These are phyloP conservation scores for Cladobotryum mycophilum DNA, from an alignment of 2,329 filamentous ascomycete species.

Conservation along the genomic window DNA sequence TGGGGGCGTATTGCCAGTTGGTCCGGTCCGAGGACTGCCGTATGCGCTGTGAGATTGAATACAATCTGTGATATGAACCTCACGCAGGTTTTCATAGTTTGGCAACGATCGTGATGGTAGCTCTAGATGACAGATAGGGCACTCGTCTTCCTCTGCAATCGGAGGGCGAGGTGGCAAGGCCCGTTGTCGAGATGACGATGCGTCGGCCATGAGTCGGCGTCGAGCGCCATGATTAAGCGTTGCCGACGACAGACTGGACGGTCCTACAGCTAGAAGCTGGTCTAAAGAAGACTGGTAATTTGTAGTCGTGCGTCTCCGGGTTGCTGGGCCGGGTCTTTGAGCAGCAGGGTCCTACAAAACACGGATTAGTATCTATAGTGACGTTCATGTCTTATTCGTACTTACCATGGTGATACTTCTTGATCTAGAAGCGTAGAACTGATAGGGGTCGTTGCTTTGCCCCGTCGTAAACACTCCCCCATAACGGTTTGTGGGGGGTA, in stretches of 20 bases:
- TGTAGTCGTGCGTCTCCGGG: conserved; percentile 23
- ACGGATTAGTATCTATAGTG: conserved; percentile 5
- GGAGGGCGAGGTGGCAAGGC: conserved; percentile 41
- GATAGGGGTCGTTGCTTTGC: conserved; percentile 29
- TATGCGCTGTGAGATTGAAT: conserved; percentile 51
- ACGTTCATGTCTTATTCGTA: neutral
- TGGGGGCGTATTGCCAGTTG: conserved; percentile 18
- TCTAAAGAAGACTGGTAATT: conserved; percentile 31
- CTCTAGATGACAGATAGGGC: conserved; percentile 68
- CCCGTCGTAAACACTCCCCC: conserved; percentile 31
- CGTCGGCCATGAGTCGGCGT: conserved; percentile 23
- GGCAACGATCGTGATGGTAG: conserved; percentile 52
- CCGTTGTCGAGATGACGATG: conserved; percentile 33
- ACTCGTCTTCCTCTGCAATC: conserved; percentile 68
- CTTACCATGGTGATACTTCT: conserved; percentile 48
- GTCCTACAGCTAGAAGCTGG: conserved; percentile 33
- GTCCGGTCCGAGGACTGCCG: conserved; percentile 27
- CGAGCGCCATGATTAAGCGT: conserved; percentile 24
- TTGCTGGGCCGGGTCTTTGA: conserved; percentile 20
- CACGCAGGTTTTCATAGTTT: conserved; percentile 49
- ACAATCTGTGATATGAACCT: conserved; percentile 53
- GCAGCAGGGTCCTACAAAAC: conserved; percentile 14
- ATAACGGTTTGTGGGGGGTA: conserved; percentile 24
- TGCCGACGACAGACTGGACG: conserved; percentile 26
- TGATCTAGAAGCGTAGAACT: conserved; percentile 25